Evolutionary conservation across 2,329 filamentous ascomycete species (phyloP), one percentile per base, ranked within the genome.

Genomic region (Biscogniauxia mediterranea): DNA sequence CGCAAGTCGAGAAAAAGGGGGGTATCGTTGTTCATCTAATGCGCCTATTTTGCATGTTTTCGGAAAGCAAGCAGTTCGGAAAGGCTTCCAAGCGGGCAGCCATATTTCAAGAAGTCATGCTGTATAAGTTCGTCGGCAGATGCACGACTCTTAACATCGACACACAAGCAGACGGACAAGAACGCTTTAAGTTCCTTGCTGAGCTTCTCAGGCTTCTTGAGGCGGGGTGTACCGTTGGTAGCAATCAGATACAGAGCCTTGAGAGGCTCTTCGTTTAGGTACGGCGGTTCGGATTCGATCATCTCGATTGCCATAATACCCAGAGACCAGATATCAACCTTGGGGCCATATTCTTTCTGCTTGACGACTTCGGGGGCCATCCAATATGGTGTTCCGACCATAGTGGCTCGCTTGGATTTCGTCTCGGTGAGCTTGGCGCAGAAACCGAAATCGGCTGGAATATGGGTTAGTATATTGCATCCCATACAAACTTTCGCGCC

Each of bases 241-340:
- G 95, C 95, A 74, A 99, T 99, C 64, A 99, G 85, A 76, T 97
- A 99, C 54, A 99, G 85, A 7, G 95, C 95, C 83, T 98, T 98
- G 60, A 99, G 85, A 0, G 95, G 95, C 77, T 98, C 94, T 78
- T 98, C 95, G 78, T 98, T 98, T 46, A 98, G 86, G 76, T 99
- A 99, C 0, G 95, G 95, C 5, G 95, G 95, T 77, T 99, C 95
- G 19, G 92, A 96, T 76, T 99, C 95, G 73, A 98, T 98, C 95
- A 99, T 97, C 79, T 99, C 95, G 72, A 99, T 98, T 23, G 95
- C 94, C 95, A 98, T 99, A 79, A 99, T 99, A 73, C 95, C 95
- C 64, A 99, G 82, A 28, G 93, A 97, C 95, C 95, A 99, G 74
- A 98, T 97, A 74, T 99, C 95, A 65, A 98, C 95, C 83, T 98